phyloP scores from a whole-genome alignment of 2,329 filamentous ascomycete genomes.

The Cercospora sp. region DNA sequence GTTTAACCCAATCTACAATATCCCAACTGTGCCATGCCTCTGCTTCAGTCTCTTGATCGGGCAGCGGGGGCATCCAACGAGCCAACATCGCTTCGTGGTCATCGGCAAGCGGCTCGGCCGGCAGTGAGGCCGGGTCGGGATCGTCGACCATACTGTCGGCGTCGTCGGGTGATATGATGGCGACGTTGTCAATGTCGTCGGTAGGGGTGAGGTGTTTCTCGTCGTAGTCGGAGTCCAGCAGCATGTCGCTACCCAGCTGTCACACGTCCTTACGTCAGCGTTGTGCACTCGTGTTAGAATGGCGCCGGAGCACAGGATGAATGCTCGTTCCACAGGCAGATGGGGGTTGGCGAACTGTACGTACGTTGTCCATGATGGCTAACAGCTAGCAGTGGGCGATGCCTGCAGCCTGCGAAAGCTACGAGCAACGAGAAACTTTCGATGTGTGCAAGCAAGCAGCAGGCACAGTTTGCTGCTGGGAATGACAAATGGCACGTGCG shows the following conservation, averaged over 20 bases:
- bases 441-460: slow-evolving; percentile 1
- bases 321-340: background rate
- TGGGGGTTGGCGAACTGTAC: background rate
- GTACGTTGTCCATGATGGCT: slow-evolving; percentile 15
- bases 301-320: background rate
- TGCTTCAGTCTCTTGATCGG: slow-evolving; percentile 77
- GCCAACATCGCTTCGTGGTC: slow-evolving; percentile 82
- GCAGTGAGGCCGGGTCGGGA: slow-evolving; percentile 44
- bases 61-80: slow-evolving; percentile 70
- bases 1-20: slow-evolving; percentile 75
- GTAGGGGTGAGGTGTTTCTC: slow-evolving; percentile 54
- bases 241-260: slow-evolving; percentile 62
- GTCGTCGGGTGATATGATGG: slow-evolving; percentile 61
- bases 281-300: slow-evolving; percentile 16
- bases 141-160: slow-evolving; percentile 57
- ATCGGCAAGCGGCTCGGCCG: slow-evolving; percentile 54
- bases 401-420: slow-evolving; percentile 11
- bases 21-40: slow-evolving; percentile 82
- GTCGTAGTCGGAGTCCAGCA: slow-evolving; percentile 63
- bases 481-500: slow-evolving; percentile 8
- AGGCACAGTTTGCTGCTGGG: slow-evolving; percentile 8
- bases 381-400: background rate
- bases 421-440: slow-evolving; percentile 4
- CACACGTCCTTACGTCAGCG: slow-evolving; percentile 29
- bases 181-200: slow-evolving; percentile 47